A percentile compares a stretch with the other conserved stretches of the same genome.
phyloP scores from a whole-genome alignment of 169 alveolate species.

The Perkinsus olseni region DNA sequence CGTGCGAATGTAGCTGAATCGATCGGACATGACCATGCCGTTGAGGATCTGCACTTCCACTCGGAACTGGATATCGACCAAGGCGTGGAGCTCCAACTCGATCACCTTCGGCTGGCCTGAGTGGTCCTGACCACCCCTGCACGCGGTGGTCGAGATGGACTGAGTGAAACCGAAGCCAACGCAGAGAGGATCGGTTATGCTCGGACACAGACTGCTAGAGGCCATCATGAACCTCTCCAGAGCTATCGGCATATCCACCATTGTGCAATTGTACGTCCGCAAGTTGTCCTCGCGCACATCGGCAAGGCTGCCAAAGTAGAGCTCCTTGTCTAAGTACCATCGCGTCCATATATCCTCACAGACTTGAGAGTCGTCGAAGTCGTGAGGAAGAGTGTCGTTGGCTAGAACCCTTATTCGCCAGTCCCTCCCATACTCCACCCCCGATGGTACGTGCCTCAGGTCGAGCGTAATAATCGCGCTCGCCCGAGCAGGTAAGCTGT shows the following conservation, averaged over 20 bases:
- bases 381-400: not conserved
- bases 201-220: not conserved
- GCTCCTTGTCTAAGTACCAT: not conserved
- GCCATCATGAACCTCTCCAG: not conserved
- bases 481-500: conserved; percentile 12
- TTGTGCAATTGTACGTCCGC: not conserved
- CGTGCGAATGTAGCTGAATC: not conserved
- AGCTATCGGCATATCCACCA: not conserved
- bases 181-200: not conserved
- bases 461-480: conserved; percentile 24
- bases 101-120: not conserved
- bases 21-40: conserved; percentile 8
- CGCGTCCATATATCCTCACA: not conserved
- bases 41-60: conserved; percentile 16
- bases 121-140: not conserved
- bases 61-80: not conserved
- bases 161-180: not conserved
- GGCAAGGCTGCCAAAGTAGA: not conserved
- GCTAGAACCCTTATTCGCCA: not conserved
- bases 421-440: conserved; percentile 13
- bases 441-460: conserved; percentile 19
- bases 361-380: not conserved
- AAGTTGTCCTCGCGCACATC: not conserved
- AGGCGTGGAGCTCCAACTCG: not conserved
- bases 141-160: not conserved